Conservation (phyloP, 2,329 filamentous ascomycete genomes). For the Pseudocercospora fijiensis region DNA sequence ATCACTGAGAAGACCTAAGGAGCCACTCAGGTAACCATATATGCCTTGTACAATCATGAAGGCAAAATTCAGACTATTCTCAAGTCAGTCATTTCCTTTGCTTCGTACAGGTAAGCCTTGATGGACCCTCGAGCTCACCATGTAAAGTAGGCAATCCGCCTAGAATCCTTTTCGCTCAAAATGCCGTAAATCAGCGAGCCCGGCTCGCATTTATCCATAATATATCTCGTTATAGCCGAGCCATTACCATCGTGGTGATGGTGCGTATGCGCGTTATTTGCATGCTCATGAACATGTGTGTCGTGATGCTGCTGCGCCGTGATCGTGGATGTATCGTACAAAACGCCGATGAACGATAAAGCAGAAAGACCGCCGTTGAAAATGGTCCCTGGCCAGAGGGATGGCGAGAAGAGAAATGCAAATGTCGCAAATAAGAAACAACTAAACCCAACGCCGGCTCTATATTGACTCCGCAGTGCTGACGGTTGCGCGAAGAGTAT, state of each 20-base stretch:
- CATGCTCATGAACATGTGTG: conserved; percentile 33
- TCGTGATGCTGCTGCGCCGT: conserved; percentile 35
- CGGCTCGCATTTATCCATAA: conserved; percentile 67
- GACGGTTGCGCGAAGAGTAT: conserved; percentile 46
- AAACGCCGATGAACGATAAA: conserved; percentile 41
- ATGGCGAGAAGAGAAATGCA: conserved; percentile 40
- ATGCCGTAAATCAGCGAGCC: conserved; percentile 84
- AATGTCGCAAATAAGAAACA: conserved; percentile 35
- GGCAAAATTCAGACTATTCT: conserved; percentile 74
- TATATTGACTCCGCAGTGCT: conserved; percentile 42
- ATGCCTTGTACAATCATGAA: conserved; percentile 96
- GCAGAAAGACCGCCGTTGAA: conserved; percentile 38
- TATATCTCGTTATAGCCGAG: conserved; percentile 68
- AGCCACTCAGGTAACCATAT: conserved; percentile 91
- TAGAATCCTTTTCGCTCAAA: conserved; percentile 84
- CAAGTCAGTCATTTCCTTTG: conserved; percentile 16
- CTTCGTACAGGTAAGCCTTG: conserved; percentile 9
- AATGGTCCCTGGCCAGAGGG: conserved; percentile 38
- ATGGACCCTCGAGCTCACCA: conserved; percentile 54
- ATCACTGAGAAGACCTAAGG: conserved; percentile 89
- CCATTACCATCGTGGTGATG: conserved; percentile 49
- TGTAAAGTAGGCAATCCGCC: conserved; percentile 97
- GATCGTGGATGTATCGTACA: conserved; percentile 42
- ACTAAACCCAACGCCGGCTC: conserved; percentile 38
- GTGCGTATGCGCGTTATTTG: conserved; percentile 34